Base-by-base conservation (phyloP, 495 filamentous ascomycete species). In the Penicillium bialowiezense region DNA sequence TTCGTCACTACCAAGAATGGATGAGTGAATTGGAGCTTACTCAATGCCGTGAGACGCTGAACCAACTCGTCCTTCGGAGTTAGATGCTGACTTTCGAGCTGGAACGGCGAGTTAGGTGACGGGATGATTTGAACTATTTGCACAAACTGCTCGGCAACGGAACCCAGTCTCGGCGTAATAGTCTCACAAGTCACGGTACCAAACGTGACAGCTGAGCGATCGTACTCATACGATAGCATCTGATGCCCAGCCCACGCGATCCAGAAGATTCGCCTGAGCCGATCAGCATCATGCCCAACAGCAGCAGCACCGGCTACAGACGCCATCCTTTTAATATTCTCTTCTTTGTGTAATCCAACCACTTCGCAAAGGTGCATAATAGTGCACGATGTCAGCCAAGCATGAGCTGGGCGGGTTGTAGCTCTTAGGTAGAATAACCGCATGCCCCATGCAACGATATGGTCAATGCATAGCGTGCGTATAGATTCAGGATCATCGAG, bases 381-480 rank as follows among this genome's bases (percentile, higher is more conserved):
- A 0, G 65, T 69, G 45, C 65, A 69, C 1, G 65, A 69, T 5
- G 65, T 63, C 33, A 69, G 56, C 65, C 65, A 69, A n/a, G 65
- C 60, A 58, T 61, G 63, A 38, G 41, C 61, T 2, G 65, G 65
- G 1, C 65, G 60, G 33, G 65, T 63, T 14, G 65, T 69, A 13
- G 65, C 63, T 17, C 65, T 58, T 7, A 69, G 50, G 23, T 69
- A 69, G 39, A 69, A 26, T n/a, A 69, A 39, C 12, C 65, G 58
- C 58, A 69, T 53, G 23, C 58, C 56, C 65, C 65, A 69, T 5
- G 65, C 65, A 21, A 69, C 20, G 45, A 69, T 55, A 15, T 69
- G 65, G 48, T 69, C 65, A 21, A 66, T 57, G 10, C 63, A 12
- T 6, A 33, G 58, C 56, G 50, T n/a, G 7, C 59, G 65, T 51